Evolutionary conservation across 108 stramenopile genomes (phyloP), one percentile per base, ranked within the genome.

Genomic region (Nitzschia sp.): DNA sequence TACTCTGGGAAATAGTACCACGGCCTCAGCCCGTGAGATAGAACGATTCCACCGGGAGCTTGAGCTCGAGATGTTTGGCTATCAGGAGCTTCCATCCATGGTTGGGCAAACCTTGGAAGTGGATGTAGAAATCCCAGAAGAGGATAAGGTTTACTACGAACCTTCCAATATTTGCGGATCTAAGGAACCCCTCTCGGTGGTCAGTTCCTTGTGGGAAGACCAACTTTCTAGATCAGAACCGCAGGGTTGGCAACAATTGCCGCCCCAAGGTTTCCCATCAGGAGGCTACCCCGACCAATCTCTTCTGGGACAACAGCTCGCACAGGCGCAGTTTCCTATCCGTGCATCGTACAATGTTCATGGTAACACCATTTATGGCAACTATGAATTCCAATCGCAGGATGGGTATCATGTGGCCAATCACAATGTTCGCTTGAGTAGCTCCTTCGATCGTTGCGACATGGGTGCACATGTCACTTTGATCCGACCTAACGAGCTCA

Each of bases 21-120:
- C 63, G 18, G 46, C 64, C 1, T 73, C 72, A 21, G 38, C 27
- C 3, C n/a, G 21, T 30, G 74, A 75, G 45, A 60, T 75, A 19
- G 74, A 75, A 68, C 34, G 54, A 54, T 75, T 75, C 33, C 34
- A 75, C 47, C 38, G 66, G 29, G 74, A 75, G 28, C 26, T 75
- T 34, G 74, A 75, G 32, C 47, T 67, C 19, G 74, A 75, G 61
- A 28, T 75, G 35, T 75, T 75, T 29, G 74, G 74, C 15, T 59
- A 61, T 8, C 57, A 53, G 19, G 51, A 53, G 29, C 53, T 63
- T 28, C 62, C 71, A 38, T 63, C 35, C 6, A 63, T 72, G 51
- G 33, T 72, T 26, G 71, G 71, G 1, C 60, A 72, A 54, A 72
- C 61, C 15, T 29, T 72, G 49, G 68, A 33, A 57, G 13, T 26